phyloP scores from a whole-genome alignment of 2,329 filamentous ascomycete genomes.

The Arthrobotrys megalospora region DNA sequence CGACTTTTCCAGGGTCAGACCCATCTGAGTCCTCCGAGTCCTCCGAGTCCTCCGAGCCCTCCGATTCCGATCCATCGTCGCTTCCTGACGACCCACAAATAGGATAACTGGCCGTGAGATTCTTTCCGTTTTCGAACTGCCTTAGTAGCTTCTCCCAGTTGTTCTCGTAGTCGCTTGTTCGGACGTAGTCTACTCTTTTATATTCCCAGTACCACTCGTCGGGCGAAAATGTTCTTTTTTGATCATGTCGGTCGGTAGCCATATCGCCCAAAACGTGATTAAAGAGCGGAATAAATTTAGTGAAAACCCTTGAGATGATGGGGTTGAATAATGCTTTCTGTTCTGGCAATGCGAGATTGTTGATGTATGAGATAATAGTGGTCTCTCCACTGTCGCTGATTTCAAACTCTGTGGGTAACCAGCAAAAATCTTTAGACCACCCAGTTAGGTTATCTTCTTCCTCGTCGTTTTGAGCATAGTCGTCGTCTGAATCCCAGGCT shows the following conservation, averaged over 20 bases:
- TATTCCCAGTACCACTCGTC: too few relatives aligned
- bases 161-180: too few relatives aligned
- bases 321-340: slow-evolving; percentile 51
- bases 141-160: too few relatives aligned
- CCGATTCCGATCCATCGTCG: too few relatives aligned
- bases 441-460: slow-evolving; percentile 14
- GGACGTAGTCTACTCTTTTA: too few relatives aligned
- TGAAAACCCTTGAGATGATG: slow-evolving; percentile 43
- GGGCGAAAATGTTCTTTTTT: too few relatives aligned
- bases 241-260: not conserved
- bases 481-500: not conserved
- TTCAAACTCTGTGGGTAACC: slow-evolving; percentile 51
- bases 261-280: slow-evolving; percentile 46
- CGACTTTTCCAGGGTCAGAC: not conserved
- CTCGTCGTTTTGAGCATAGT: not conserved
- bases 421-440: slow-evolving; percentile 40
- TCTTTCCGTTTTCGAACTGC: too few relatives aligned
- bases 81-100: too few relatives aligned
- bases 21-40: too few relatives aligned
- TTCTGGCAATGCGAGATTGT: slow-evolving; percentile 25
- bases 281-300: slow-evolving; percentile 48
- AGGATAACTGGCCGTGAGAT: too few relatives aligned
- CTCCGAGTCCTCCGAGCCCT: too few relatives aligned
- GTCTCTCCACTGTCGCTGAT: slow-evolving; percentile 39
- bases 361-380: slow-evolving; percentile 48